These are phyloP conservation scores for Geotrichum klebahnii DNA, from an alignment of 1,139 yeast genomes.

Conservation along the genomic window DNA sequence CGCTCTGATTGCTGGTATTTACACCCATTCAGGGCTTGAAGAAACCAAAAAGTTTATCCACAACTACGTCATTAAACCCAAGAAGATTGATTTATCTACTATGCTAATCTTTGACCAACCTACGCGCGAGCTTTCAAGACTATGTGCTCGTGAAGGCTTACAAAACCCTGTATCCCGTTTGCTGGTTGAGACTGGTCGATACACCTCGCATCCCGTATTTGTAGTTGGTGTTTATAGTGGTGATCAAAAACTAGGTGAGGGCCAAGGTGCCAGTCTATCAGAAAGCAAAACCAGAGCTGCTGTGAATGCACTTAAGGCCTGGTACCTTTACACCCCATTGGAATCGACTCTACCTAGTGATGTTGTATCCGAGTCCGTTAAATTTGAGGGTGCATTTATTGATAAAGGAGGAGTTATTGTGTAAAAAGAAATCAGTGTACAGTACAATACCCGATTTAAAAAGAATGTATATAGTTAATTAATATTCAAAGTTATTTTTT, in stretches of 20 bases:
- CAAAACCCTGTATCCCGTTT: constrained; percentile 74
- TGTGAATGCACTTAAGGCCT: constrained; percentile 82
- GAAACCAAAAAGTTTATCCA: constrained; percentile 61
- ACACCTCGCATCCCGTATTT: constrained; percentile 75
- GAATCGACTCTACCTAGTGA: constrained; percentile 62
- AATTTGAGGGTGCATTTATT: constrained; percentile 37
- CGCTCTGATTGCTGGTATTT: constrained; percentile 45
- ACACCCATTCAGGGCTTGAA: constrained; percentile 52
- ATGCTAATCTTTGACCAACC: constrained; percentile 83
- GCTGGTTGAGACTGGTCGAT: constrained; percentile 89
- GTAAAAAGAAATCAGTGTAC: no score
- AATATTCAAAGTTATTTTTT: no score
- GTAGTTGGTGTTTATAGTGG: constrained; percentile 92
- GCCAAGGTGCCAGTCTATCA: constrained; percentile 83
- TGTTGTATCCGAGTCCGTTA: constrained; percentile 35
- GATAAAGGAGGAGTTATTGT: constrained; percentile 47
- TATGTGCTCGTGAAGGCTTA: constrained; percentile 73
- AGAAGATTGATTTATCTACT: constrained; percentile 66
- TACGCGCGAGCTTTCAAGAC: constrained; percentile 71
- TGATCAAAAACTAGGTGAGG: constrained; percentile 80
- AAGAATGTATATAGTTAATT: no score
- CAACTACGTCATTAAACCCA: constrained; percentile 63
- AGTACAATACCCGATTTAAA: no score
- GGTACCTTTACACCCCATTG: constrained; percentile 85
- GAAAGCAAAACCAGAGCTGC: constrained; percentile 94